Evolutionary conservation across 805 yeast species (phyloP).

Genomic region (Metschnikowia matae): DNA sequence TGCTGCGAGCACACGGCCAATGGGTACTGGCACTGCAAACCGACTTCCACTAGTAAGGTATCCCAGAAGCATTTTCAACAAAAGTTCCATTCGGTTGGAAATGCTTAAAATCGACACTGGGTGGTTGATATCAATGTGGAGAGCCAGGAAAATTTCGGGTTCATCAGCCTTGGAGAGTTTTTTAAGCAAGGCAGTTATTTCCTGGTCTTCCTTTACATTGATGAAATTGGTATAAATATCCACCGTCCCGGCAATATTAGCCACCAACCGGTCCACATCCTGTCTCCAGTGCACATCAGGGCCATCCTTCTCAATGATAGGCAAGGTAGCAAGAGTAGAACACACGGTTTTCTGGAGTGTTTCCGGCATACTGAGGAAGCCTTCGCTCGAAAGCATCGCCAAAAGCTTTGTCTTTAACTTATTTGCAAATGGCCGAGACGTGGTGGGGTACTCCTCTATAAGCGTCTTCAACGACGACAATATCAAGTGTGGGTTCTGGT

Average conservation of each 20-base stretch:
- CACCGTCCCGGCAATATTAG: constrained; percentile 53
- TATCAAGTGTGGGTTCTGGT: constrained; percentile 29
- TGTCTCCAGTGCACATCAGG: constrained; percentile 44
- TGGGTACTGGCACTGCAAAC: constrained; percentile 54
- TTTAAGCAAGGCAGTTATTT: constrained; percentile 38
- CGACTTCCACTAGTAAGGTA: constrained; percentile 51
- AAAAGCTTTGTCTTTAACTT: constrained; percentile 50
- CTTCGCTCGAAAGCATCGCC: constrained; percentile 27
- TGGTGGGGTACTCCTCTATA: constrained; percentile 61
- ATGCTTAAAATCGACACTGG: constrained; percentile 50
- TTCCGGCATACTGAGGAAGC: constrained; percentile 38
- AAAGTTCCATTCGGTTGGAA: constrained; percentile 45
- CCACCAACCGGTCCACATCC: constrained; percentile 45
- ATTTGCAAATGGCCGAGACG: constrained; percentile 74
- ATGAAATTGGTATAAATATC: constrained; percentile 57
- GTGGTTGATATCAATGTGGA: constrained; percentile 56
- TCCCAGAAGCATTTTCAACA: constrained; percentile 38
- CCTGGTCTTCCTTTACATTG: constrained; percentile 54
- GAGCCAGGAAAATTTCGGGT: constrained; percentile 37
- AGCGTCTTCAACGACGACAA: constrained; percentile 35
- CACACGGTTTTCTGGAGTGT: constrained; percentile 41
- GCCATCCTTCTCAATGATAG: constrained; percentile 50
- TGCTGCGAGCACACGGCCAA: constrained; percentile 52
- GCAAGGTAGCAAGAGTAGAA: constrained; percentile 52
- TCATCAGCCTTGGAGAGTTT: constrained; percentile 22